A percentile compares a stretch with the other conserved stretches of the same genome.
Conservation (phyloP, 306 rosid species). For the Malus sylvestris region DNA sequence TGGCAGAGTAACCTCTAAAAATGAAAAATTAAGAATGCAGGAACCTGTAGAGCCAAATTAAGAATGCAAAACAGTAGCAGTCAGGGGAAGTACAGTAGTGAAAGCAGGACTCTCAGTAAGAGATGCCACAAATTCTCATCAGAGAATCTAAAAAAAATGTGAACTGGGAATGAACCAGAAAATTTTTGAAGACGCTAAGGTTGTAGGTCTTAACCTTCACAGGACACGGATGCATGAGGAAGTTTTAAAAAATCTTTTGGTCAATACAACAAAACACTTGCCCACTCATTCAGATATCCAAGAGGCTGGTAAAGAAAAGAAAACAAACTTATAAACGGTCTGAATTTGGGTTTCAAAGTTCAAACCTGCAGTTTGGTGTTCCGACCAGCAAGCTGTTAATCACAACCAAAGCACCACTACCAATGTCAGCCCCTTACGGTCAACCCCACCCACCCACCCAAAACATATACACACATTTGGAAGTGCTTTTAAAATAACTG, state of each 20-base stretch:
- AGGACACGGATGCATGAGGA: not conserved
- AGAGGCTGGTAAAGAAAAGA: not conserved
- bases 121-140: not conserved
- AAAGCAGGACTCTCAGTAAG: not conserved
- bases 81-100: not conserved
- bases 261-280: not conserved
- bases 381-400: not conserved
- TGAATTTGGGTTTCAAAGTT: not conserved
- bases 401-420: not conserved
- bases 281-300: not conserved
- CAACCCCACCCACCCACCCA: not conserved
- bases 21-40: not conserved
- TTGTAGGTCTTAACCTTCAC: not conserved
- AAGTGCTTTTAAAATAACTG: no score
- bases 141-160: not conserved
- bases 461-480: not conserved
- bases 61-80: not conserved
- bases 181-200: not conserved
- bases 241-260: not conserved
- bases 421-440: not conserved
- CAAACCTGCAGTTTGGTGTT: not conserved
- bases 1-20: not conserved
- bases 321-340: not conserved
- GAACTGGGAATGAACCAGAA: not conserved
- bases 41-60: not conserved